Evolutionary conservation across 352 stramenopile species (phyloP), one percentile per base, ranked within the genome.

Genomic region (Phytopythium helicoides): DNA sequence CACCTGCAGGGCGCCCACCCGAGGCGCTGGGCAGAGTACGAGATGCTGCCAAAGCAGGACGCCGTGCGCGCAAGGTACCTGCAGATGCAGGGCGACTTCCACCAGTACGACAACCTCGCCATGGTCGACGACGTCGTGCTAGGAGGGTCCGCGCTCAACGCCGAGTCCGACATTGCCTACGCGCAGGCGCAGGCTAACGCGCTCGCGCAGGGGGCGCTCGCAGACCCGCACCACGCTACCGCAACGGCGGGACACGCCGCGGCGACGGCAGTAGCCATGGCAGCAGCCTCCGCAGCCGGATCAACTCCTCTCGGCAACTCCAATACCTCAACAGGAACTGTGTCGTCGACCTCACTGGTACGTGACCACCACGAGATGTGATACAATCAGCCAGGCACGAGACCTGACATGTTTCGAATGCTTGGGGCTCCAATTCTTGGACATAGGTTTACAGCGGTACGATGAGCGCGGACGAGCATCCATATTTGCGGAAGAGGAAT

Each of bases 21-120:
- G 23, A 70, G 77, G 2, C 81, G 81, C 14, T 94, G 83, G 83
- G 64, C 71, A 9, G 81, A 91, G 51, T 94, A 86, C 49, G 79
- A 94, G 47, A 58, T 86, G 61, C 74, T 94, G 9, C 81, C 83
- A 6, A 94, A 94, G 67, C 78, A 89, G 49, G 79, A 86, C 9
- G 60, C 62, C 4, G 54, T 86, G 22, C 68, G 81, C 26, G 55
- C 73, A 37, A 60, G 76, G 6, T 92, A 73, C 58, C 49, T 91
- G 60, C 71, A 88, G 59, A 65, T 80, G 58, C 68, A 91, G 6
- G 71, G 74, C n/a, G 77, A 91, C 4, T 52, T 84, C 47, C 65
- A 71, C 53, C 38, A 50, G 10, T 90, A 90, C 50, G 78, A 91
- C 39, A 58, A 71, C 12, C 54, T 91, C 9, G 64, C 73, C 11